Evolutionary conservation across 805 yeast species (phyloP).

Genomic region (Metschnikowia corniflorae): DNA sequence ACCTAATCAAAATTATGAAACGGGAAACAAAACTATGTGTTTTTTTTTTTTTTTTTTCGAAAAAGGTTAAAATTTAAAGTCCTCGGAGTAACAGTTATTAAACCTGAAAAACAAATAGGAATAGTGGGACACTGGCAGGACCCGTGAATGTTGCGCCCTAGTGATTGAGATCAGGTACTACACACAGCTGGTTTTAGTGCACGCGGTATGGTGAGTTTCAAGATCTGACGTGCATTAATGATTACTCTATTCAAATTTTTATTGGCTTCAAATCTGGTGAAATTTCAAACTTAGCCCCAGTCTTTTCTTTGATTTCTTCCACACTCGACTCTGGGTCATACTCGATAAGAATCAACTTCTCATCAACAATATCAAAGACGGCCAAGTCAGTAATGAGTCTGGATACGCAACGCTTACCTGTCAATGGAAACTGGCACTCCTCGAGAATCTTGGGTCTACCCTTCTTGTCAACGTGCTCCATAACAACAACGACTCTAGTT

Average conservation of each 20-base stretch:
- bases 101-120: too few species aligned
- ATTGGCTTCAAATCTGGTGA: conserved; percentile 23
- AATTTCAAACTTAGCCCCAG: conserved; percentile 40
- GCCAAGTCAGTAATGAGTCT: conserved; percentile 47
- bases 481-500: conserved; percentile 45
- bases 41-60: too few species aligned
- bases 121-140: too few species aligned
- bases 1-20: too few species aligned
- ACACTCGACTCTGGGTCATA: conserved; percentile 37
- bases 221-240: too few species aligned
- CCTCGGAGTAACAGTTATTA: too few species aligned
- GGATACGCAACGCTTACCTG: conserved; percentile 44
- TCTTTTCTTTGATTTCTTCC: conserved; percentile 37
- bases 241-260: neutral
- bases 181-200: too few species aligned
- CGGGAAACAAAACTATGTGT: too few species aligned
- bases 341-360: conserved; percentile 38
- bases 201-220: too few species aligned
- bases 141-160: too few species aligned
- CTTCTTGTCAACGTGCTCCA: conserved; percentile 47
- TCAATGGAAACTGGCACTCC: conserved; percentile 43
- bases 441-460: conserved; percentile 46
- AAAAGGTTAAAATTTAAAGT: too few species aligned
- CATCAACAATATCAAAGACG: conserved; percentile 44
- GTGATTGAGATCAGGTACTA: too few species aligned